A percentile compares a stretch with the other conserved stretches of the same genome.
Conservation (phyloP, 345 rosid genomes). For the rapeseed (Brassica napus) region DNA sequence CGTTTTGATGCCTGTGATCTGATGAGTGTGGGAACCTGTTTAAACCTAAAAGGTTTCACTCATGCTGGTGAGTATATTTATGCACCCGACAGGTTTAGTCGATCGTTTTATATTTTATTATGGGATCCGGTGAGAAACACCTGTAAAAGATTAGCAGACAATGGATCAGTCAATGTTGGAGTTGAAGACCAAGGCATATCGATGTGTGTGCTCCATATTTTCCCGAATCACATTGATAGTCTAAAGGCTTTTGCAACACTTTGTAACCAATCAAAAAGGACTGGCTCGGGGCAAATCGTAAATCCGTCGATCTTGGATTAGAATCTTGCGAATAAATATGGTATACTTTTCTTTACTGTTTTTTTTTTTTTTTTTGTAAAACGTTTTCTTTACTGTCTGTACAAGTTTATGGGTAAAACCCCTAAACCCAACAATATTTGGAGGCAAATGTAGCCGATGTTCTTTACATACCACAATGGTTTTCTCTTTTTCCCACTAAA, state of each 20-base stretch:
- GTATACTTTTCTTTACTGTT: too few relatives aligned
- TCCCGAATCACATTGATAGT: not conserved
- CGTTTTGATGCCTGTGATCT: not conserved
- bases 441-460: conserved; percentile 39
- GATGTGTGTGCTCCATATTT: not conserved
- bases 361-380: too few relatives aligned
- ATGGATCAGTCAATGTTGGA: not conserved
- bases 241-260: not conserved
- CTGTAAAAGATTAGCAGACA: not conserved
- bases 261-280: too few relatives aligned
- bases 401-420: too few relatives aligned
- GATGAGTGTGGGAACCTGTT: not conserved
- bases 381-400: too few relatives aligned
- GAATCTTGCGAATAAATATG: conserved; percentile 21
- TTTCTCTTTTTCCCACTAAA: conserved; percentile 35
- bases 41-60: not conserved
- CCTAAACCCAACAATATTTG: too few relatives aligned
- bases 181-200: not conserved
- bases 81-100: not conserved
- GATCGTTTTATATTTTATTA: not conserved
- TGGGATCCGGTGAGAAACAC: not conserved
- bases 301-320: too few relatives aligned
- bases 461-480: conserved; percentile 47
- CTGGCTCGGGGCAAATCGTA: too few relatives aligned
- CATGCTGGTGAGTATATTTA: not conserved